These are phyloP conservation scores for Paecilomyces sp. DNA, from an alignment of 2,329 filamentous ascomycete genomes.

Conservation along the genomic window DNA sequence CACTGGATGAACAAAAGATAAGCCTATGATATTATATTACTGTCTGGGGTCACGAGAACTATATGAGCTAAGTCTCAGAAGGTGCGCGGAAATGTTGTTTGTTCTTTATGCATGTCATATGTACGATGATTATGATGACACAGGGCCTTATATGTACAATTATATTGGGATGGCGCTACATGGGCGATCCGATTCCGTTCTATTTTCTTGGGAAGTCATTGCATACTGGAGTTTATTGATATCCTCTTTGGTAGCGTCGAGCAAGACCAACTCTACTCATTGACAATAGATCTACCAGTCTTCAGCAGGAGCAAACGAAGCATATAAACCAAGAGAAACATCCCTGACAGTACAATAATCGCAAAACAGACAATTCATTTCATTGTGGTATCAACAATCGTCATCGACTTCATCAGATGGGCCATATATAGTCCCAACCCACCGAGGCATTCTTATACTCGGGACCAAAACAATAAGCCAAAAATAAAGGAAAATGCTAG, in stretches of 20 bases:
- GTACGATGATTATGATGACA: neutral
- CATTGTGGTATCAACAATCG: neutral
- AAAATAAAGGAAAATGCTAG: neutral
- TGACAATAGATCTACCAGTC: neutral
- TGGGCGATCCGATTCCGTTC: neutral
- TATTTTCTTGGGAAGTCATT: neutral
- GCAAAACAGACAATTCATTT: neutral
- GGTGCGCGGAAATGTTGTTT: neutral
- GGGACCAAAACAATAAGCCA: neutral
- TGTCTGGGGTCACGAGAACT: neutral
- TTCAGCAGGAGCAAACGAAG: neutral
- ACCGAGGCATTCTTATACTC: neutral
- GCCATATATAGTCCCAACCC: neutral
- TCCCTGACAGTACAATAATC: neutral
- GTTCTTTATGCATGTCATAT: neutral
- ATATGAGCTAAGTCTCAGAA: neutral
- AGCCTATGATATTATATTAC: slow-evolving; percentile 1
- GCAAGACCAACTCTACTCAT: neutral
- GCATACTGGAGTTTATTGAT: neutral
- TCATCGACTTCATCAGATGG: neutral
- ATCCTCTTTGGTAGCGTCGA: neutral
- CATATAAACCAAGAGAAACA: neutral
- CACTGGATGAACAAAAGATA: slow-evolving; percentile 17
- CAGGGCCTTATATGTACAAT: slow-evolving; percentile 10
- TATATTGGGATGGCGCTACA: slow-evolving; percentile 1